These are phyloP conservation scores for Cardiospermum halicacabum DNA, from an alignment of 345 rosid genomes.

Conservation along the genomic window DNA sequence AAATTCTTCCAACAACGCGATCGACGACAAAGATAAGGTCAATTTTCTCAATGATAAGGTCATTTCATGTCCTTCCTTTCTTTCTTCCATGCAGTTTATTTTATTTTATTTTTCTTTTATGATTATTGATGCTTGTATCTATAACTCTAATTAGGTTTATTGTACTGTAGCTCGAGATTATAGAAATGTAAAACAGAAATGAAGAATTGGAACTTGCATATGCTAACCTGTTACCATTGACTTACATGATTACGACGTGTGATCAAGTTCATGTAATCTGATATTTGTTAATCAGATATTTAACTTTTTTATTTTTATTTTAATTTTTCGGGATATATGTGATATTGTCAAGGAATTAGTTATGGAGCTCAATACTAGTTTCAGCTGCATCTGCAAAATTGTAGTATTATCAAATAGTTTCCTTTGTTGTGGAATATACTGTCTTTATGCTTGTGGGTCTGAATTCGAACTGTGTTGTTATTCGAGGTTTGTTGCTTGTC, in stretches of 20 bases:
- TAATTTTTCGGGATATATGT: too few relatives aligned
- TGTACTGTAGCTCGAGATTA: background rate
- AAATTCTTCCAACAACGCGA: constrained; percentile 36
- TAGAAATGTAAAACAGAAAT: background rate
- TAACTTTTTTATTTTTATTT: too few relatives aligned
- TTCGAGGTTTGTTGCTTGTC: constrained; percentile 21
- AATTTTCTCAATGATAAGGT: constrained; percentile 68
- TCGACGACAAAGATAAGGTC: constrained; percentile 67
- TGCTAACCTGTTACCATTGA: background rate
- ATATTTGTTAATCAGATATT: background rate
- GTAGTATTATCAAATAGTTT: background rate
- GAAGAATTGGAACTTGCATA: background rate
- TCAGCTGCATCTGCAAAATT: background rate
- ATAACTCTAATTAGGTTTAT: background rate
- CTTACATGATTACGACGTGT: background rate
- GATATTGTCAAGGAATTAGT: background rate
- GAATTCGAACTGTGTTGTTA: background rate
- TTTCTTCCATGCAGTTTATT: too few relatives aligned
- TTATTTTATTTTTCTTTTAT: background rate
- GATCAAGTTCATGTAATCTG: background rate
- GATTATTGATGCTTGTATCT: background rate
- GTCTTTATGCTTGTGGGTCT: background rate
- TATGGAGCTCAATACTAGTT: background rate
- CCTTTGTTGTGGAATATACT: background rate
- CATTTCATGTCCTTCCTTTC: constrained; percentile 6